These are phyloP conservation scores for Medicago ruthenica DNA, from an alignment of 306 rosid species.

Conservation along the genomic window DNA sequence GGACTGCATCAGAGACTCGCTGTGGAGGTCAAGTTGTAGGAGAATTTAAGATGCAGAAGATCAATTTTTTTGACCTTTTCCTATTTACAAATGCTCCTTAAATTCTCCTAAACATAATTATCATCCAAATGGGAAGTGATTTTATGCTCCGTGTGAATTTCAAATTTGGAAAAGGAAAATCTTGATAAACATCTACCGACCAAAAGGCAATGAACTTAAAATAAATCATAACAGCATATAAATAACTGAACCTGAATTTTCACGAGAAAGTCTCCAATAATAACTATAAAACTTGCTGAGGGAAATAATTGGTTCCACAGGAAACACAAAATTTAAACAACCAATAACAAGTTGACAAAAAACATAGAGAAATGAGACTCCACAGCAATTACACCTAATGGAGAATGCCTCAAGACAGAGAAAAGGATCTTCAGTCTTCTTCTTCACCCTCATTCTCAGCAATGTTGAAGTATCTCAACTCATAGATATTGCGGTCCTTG, in stretches of 20 bases:
- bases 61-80: background rate
- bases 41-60: too few species aligned
- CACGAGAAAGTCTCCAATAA: conserved; percentile 17
- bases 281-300: conserved; percentile 30
- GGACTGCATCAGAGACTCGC: too few species aligned
- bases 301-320: conserved; percentile 31
- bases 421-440: conserved; percentile 60
- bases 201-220: background rate
- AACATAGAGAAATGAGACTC: conserved; percentile 22
- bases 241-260: background rate
- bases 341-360: conserved; percentile 40
- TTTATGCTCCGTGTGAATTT: background rate
- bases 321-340: conserved; percentile 38
- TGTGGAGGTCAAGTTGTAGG: too few species aligned
- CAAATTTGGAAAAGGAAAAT: background rate
- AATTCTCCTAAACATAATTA: background rate
- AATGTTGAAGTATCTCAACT: conserved; percentile 92
- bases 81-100: background rate
- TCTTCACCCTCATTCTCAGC: conserved; percentile 97
- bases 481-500: conserved; percentile 85
- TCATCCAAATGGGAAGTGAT: background rate
- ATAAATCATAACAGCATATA: background rate
- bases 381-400: conserved; percentile 34
- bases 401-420: conserved; percentile 35
- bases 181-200: background rate